These are phyloP conservation scores for Melampsora occidentalis DNA, from an alignment of 1,284 basidiomycete species.

Conservation along the genomic window DNA sequence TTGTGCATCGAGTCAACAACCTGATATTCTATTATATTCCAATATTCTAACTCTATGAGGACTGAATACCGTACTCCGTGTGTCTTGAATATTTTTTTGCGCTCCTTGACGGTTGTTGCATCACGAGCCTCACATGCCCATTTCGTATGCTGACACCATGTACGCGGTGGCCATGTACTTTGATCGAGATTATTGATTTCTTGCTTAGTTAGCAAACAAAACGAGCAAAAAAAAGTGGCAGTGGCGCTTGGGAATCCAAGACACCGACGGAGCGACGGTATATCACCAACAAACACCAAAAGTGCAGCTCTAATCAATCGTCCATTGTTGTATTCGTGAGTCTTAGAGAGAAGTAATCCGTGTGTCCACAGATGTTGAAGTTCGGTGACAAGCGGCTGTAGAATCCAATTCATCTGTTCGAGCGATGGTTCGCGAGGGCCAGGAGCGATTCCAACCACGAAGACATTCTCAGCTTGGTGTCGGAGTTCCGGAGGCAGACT, in stretches of 20 bases:
- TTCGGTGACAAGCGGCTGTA: conserved; percentile 52
- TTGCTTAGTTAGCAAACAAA: conserved; percentile 13
- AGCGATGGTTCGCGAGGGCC: conserved; percentile 46
- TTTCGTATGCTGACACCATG: not conserved
- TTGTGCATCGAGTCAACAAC: conserved; percentile 39
- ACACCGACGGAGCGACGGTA: conserved; percentile 41
- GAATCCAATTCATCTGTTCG: conserved; percentile 50
- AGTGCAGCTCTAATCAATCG: conserved; percentile 14
- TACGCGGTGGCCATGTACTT: not conserved
- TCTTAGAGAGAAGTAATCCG: conserved; percentile 47
- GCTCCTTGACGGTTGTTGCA: not conserved
- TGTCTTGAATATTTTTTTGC: not conserved
- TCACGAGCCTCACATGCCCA: conserved; percentile 2
- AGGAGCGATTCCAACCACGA: conserved; percentile 54
- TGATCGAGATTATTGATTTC: not conserved
- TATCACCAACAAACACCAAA: conserved; percentile 43
- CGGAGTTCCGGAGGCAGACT: conserved; percentile 46
- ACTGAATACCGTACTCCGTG: conserved; percentile 23
- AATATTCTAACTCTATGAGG: conserved; percentile 13
- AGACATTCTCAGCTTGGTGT: conserved; percentile 54
- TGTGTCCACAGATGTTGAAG: conserved; percentile 50
- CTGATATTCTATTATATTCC: conserved; percentile 29
- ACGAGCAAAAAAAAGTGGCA: conserved; percentile 37
- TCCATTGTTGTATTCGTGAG: not conserved
- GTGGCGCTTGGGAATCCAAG: conserved; percentile 29